A percentile compares a stretch with the other conserved stretches of the same genome.
phyloP scores from a whole-genome alignment of 1,284 basidiomycete genomes.

The Phaffia rhodozyma region DNA sequence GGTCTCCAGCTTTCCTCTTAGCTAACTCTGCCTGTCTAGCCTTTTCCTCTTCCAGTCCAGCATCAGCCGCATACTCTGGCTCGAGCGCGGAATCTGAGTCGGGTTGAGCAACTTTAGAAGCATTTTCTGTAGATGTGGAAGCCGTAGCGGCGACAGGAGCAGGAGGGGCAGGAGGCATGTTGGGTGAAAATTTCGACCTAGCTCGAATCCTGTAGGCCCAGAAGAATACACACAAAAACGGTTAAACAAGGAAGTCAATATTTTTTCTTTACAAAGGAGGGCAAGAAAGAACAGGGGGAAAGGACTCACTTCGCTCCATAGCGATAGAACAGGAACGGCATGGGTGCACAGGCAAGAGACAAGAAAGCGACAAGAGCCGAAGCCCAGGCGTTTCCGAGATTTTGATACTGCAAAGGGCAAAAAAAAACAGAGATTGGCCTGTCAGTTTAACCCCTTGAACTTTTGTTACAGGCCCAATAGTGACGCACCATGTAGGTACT shows the following conservation, averaged over 20 bases:
- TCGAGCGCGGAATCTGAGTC: constrained; percentile 23
- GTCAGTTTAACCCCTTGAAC: too few relatives aligned
- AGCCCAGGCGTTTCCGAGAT: constrained; percentile 41
- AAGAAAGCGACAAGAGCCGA: constrained; percentile 50
- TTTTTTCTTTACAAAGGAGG: constrained; percentile 29
- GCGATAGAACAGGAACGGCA: constrained; percentile 41
- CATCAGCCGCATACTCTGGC: constrained; percentile 27
- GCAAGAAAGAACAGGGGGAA: not conserved
- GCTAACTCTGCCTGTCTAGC: constrained; percentile 15
- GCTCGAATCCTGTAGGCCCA: constrained; percentile 42
- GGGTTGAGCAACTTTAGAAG: constrained; percentile 22
- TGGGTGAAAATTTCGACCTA: constrained; percentile 33
- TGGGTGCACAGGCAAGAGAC: constrained; percentile 45
- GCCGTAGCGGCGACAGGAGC: not conserved
- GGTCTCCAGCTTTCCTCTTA: constrained; percentile 12
- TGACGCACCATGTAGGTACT: constrained; percentile 22
- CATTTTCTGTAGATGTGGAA: not conserved
- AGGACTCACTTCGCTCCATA: constrained; percentile 25
- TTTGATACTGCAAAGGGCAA: constrained; percentile 25
- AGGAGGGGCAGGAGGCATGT: not conserved
- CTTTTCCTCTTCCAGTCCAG: constrained; percentile 22
- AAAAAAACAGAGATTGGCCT: too few relatives aligned
- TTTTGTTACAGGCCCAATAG: too few relatives aligned
- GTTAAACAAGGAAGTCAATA: constrained; percentile 41
- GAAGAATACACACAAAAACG: not conserved